phyloP scores from a whole-genome alignment of 1,139 yeast genomes.

The Candida labiduridarum region DNA sequence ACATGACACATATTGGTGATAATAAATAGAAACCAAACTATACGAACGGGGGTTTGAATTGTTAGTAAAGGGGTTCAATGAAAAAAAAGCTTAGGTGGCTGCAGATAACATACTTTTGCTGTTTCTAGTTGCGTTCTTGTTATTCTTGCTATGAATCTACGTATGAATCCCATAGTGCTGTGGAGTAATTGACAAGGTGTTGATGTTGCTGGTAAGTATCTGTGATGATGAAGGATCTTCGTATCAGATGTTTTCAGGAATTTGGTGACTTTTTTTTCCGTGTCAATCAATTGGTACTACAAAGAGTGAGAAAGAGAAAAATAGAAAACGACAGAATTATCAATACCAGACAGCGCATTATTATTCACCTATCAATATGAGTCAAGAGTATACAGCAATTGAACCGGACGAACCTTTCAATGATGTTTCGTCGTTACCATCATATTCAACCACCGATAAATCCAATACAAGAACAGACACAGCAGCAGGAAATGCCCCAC shows the following conservation, averaged over 20 bases:
- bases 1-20: slow-evolving; percentile 88
- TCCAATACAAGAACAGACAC: slow-evolving; percentile 1
- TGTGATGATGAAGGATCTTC: too few species aligned
- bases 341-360: not conserved
- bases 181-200: not conserved
- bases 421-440: slow-evolving; percentile 10
- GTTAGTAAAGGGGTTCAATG: slow-evolving; percentile 22
- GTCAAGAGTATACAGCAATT: slow-evolving; percentile 27
- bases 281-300: too few species aligned
- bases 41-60: not conserved
- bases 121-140: slow-evolving; percentile 70
- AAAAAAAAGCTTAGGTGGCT: not conserved
- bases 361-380: slow-evolving; percentile 13
- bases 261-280: not conserved
- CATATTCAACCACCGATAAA: slow-evolving; percentile 2
- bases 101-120: slow-evolving; percentile 53
- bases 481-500: slow-evolving; percentile 6
- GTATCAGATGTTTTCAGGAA: not conserved
- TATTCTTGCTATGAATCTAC: slow-evolving; percentile 36
- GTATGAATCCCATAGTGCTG: slow-evolving; percentile 9
- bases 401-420: slow-evolving; percentile 28
- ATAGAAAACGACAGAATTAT: not conserved
- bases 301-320: not conserved
- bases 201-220: not conserved
- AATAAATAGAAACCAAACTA: slow-evolving; percentile 83